Conservation (phyloP, 78 protist species). For the Fonticula alba region DNA sequence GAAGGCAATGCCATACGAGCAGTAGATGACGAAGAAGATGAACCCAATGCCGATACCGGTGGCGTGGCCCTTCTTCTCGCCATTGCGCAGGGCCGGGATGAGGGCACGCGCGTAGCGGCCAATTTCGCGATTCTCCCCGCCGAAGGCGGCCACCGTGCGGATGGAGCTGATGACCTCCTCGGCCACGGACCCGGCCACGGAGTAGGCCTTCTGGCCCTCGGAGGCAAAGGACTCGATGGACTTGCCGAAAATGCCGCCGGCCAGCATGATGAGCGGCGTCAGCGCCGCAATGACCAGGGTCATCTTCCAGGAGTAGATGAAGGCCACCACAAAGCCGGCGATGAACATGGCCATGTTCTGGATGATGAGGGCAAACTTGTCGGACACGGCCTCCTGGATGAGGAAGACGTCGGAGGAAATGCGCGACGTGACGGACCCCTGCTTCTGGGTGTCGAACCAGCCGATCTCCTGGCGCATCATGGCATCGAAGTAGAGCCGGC, state of each 20-base stretch:
- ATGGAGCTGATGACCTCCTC: constrained; percentile 8
- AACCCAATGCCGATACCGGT: neutral
- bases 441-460: neutral
- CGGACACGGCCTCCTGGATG: neutral
- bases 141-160: constrained; percentile 9
- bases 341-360: neutral
- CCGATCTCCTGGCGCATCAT: constrained; percentile 2
- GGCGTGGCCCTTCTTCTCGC: neutral
- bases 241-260: neutral
- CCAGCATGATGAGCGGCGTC: neutral
- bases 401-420: neutral
- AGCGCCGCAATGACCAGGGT: neutral
- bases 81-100: neutral
- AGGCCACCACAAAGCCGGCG: neutral
- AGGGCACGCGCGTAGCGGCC: constrained; percentile 1
- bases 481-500: neutral
- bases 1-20: constrained; percentile 8
- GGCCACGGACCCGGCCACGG: neutral
- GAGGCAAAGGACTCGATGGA: neutral
- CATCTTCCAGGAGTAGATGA: neutral
- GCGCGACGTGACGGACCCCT: neutral
- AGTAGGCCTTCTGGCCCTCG: neutral
- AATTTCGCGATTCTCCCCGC: neutral
- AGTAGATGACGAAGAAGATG: neutral
- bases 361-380: neutral